Evolutionary conservation across 2,329 filamentous ascomycete genomes (phyloP), one percentile per base, ranked within the genome.

Genomic region (Xenoacremonium recifei): DNA sequence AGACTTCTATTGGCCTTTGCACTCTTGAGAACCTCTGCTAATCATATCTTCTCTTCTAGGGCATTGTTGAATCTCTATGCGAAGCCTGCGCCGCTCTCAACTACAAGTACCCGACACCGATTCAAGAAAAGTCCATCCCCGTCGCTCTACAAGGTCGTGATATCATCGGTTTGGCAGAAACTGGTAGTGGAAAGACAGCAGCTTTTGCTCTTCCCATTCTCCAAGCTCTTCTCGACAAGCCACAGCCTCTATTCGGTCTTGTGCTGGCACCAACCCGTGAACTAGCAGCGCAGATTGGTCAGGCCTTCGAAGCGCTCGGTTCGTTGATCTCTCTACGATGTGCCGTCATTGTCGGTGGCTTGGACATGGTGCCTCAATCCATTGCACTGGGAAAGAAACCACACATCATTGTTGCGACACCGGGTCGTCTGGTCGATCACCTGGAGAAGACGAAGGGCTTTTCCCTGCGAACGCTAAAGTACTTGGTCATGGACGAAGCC

Each of bases 391-490:
- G 87, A n/a, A 96, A 96, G 76, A 92, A 92, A 57, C 93, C 93
- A 6, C 93, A 99, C 59, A 84, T 99, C 18, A 75, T 97, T 17
- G 91, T 97, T 29, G 92, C 92, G 1, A 96, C 92, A 0, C 92
- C 92, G 0, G 92, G 91, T 39, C 82, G 92, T 42, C 71, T 96
- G 17, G 74, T 96, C 4, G 93, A 97, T 58, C 93, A 99, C 57
- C 72, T 97, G 7, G 90, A 97, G 63, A 96, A 96, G 68, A 99
- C 93, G 3, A 96, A 96, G 66, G 92, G 93, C 10, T 97, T 99
- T 68, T 91, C 86, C 2, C 71, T 97, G 36, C 80, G 86, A 21
- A 77, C 79, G 4, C 72, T 96, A 27, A 91, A 91, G 60, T 96
- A 92, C 60, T 73, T 97, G 4, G 91, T 96, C 48, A 90, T 97